phyloP scores from a whole-genome alignment of 257 asterid species.

The Solanum sejunctum region DNA sequence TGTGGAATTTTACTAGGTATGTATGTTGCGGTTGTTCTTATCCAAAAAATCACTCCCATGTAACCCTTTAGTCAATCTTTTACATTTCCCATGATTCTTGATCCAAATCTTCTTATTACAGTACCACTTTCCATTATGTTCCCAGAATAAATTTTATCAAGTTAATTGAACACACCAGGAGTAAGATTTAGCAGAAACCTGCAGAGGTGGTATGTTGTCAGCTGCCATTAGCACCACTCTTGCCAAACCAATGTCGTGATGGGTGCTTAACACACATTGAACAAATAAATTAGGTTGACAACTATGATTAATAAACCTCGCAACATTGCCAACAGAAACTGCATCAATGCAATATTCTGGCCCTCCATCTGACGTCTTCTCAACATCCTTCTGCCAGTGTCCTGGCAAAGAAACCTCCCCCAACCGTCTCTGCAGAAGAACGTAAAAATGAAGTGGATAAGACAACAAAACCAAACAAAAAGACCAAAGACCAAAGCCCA shows the following conservation, averaged over 20 bases:
- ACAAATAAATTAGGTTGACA: constrained; percentile 81
- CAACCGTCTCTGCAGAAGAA: constrained; percentile 53
- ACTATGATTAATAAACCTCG: constrained; percentile 78
- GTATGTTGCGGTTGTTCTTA: too few relatives aligned
- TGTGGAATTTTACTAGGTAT: too few relatives aligned
- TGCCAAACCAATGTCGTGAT: constrained; percentile 60
- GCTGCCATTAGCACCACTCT: constrained; percentile 66
- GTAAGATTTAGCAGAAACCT: constrained; percentile 26
- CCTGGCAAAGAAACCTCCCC: constrained; percentile 58
- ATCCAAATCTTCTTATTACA: neutral
- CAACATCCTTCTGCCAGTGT: constrained; percentile 24
- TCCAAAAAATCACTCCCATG: neutral
- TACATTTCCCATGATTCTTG: neutral
- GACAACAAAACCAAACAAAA: neutral
- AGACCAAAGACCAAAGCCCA: neutral
- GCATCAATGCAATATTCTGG: constrained; percentile 89
- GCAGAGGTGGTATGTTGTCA: constrained; percentile 74
- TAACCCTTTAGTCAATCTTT: neutral
- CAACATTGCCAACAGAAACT: constrained; percentile 47
- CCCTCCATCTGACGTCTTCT: constrained; percentile 30
- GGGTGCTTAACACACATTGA: constrained; percentile 62
- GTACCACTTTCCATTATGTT: neutral
- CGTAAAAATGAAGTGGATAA: neutral
- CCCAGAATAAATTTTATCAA: neutral
- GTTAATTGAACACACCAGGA: neutral